Evolutionary conservation across 169 alveolate genomes (phyloP).

Genomic region (Eimeria praecox): DNA sequence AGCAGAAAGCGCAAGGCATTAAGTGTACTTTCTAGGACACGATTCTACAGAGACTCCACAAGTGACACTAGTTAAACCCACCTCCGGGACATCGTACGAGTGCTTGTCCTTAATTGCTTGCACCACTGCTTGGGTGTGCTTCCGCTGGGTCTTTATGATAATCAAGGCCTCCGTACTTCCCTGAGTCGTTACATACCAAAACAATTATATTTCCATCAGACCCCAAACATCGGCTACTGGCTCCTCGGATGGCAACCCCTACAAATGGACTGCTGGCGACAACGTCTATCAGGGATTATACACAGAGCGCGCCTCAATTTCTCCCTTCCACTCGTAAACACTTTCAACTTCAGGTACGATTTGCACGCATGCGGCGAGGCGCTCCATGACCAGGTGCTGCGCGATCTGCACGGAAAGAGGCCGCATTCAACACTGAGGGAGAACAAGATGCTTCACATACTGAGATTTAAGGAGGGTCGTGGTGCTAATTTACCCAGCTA

Average conservation of each 20-base stretch:
- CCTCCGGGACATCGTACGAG: constrained; percentile 83
- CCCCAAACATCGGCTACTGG: neutral
- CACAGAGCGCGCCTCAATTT: constrained; percentile 65
- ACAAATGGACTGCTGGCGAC: neutral
- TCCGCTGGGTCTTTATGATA: constrained; percentile 78
- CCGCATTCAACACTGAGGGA: neutral
- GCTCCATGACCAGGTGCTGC: constrained; percentile 42
- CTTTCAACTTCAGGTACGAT: constrained; percentile 80
- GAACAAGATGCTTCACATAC: neutral
- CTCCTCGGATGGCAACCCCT: neutral
- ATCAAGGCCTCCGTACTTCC: constrained; percentile 66
- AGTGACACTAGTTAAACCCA: neutral
- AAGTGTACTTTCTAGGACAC: neutral
- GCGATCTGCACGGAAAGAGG: constrained; percentile 67
- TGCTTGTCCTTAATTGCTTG: constrained; percentile 64
- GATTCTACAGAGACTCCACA: neutral
- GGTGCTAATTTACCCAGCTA: neutral
- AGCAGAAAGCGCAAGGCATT: neutral
- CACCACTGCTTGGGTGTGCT: constrained; percentile 38
- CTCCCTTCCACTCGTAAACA: constrained; percentile 81
- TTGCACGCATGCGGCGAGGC: constrained; percentile 82
- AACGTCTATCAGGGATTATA: neutral
- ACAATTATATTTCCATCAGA: neutral
- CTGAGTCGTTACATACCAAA: constrained; percentile 42
- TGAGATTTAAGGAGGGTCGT: neutral